Evolutionary conservation across 768 basidiomycete genomes (phyloP).

Genomic region (Pulveroboletus sp.): DNA sequence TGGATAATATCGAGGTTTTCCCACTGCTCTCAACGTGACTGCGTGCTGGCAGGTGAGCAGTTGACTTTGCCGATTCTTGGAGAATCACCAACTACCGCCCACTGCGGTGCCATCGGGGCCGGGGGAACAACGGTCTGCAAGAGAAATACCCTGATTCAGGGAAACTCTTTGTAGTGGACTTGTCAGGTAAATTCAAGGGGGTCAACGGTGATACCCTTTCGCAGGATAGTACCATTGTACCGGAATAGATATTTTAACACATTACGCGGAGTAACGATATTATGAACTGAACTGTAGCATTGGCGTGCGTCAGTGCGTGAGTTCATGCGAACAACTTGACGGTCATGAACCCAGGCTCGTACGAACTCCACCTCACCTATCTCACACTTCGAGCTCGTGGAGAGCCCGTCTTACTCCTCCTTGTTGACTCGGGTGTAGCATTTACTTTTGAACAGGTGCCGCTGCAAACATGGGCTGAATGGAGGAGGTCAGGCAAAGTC

Average conservation of each 20-base stretch:
- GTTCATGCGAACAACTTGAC: no score
- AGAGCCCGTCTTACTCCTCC: constrained; percentile 26
- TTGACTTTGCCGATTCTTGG: constrained; percentile 4
- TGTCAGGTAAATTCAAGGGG: constrained; percentile 27
- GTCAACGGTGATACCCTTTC: constrained; percentile 23
- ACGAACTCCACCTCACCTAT: constrained; percentile 21
- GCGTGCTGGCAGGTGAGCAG: constrained; percentile 53
- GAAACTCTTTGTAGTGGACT: constrained; percentile 32
- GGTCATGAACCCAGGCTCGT: constrained; percentile 16
- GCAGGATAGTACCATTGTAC: constrained; percentile 8
- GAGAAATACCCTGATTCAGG: constrained; percentile 35
- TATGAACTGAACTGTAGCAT: no score
- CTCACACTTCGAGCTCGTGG: constrained; percentile 22
- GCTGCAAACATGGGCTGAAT: background rate
- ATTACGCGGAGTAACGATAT: background rate
- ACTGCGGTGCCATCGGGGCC: constrained; percentile 58
- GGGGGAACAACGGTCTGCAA: constrained; percentile 45
- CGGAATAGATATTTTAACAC: no score
- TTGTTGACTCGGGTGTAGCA: constrained; percentile 22
- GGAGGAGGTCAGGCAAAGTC: background rate
- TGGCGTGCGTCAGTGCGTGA: no score
- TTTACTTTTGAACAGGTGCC: constrained; percentile 21
- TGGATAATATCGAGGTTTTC: constrained; percentile 58
- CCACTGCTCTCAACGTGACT: constrained; percentile 62
- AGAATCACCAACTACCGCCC: constrained; percentile 38